Percentiles rank a stretch among this genome's conserved stretches.
These are phyloP conservation scores for Moringa oleifera DNA, from an alignment of 345 rosid species.

Conservation along the genomic window DNA sequence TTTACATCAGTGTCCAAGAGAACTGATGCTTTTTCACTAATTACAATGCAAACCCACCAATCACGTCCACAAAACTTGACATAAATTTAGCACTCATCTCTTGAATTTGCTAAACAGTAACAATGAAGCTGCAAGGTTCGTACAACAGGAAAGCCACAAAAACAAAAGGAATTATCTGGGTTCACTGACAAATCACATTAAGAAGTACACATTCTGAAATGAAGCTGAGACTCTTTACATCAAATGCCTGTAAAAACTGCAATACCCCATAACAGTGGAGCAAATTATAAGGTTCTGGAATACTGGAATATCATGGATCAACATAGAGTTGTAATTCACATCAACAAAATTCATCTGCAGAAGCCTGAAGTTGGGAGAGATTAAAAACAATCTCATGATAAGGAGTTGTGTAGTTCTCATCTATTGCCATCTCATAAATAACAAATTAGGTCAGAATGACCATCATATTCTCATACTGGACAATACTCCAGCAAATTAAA, in stretches of 20 bases:
- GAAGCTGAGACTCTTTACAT: neutral
- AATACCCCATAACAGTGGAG: neutral
- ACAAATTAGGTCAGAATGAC: neutral
- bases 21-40: neutral
- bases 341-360: neutral
- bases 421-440: neutral
- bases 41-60: no score
- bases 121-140: neutral
- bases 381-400: neutral
- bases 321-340: neutral
- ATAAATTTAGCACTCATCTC: neutral
- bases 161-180: neutral
- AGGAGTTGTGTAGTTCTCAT: neutral
- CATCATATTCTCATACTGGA: no score
- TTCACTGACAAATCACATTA: neutral
- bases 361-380: neutral
- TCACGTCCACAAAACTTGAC: neutral
- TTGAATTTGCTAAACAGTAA: neutral
- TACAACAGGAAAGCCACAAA: neutral
- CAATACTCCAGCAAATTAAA: neutral
- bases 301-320: neutral
- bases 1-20: neutral
- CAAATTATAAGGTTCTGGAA: neutral
- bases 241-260: slow-evolving; percentile 7
- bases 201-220: slow-evolving; percentile 2